phyloP scores from a whole-genome alignment of 345 rosid genomes.

The Mangifera indica region DNA sequence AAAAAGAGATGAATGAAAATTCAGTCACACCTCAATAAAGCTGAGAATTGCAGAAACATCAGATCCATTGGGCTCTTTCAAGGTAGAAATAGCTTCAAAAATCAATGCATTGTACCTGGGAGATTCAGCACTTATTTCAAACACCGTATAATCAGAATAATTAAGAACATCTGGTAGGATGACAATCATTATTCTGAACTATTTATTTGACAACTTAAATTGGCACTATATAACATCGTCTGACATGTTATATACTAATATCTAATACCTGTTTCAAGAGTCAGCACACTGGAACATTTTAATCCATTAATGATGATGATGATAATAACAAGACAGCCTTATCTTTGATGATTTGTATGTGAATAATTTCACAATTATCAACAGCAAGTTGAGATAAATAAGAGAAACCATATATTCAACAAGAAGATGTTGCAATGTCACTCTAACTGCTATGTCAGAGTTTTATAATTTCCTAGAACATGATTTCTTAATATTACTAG shows the following conservation, averaged over 20 bases:
- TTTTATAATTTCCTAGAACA: background rate
- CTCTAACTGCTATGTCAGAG: background rate
- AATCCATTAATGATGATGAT: background rate
- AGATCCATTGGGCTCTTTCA: slow-evolving; percentile 61
- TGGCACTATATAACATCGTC: background rate
- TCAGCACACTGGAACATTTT: background rate
- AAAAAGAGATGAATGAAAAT: background rate
- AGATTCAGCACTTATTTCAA: slow-evolving; percentile 15
- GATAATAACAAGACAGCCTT: too few relatives aligned
- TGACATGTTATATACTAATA: background rate
- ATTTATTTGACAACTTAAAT: background rate
- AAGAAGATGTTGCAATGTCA: background rate
- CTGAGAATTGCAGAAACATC: slow-evolving; percentile 56
- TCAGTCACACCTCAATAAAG: slow-evolving; percentile 58
- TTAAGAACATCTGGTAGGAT: slow-evolving; percentile 1
- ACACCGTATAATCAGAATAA: background rate
- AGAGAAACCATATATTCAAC: background rate
- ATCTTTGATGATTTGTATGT: background rate
- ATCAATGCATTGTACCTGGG: slow-evolving; percentile 68
- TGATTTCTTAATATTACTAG: background rate
- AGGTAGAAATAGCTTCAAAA: slow-evolving; percentile 68
- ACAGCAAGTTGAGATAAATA: background rate
- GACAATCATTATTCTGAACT: background rate
- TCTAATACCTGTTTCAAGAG: background rate
- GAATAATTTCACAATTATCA: background rate